Conservation (phyloP, 2,329 filamentous ascomycete species). For the Capronia americana region DNA sequence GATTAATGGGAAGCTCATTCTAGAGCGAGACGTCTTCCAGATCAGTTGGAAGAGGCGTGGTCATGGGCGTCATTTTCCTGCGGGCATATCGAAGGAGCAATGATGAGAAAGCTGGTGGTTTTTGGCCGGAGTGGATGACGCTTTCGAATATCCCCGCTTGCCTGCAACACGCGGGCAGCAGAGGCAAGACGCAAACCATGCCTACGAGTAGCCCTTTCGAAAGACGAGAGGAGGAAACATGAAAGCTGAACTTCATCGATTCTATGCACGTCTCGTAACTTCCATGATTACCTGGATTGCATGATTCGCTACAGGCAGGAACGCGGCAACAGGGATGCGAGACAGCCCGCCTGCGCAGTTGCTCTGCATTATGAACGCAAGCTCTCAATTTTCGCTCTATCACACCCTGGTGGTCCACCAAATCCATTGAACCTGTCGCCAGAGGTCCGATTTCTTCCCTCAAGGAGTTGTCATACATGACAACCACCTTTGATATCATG, state of each 20-base stretch:
- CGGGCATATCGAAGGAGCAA: background rate
- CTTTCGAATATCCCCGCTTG: background rate
- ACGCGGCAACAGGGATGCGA: background rate
- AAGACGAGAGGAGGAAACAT: background rate
- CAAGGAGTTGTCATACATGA: background rate
- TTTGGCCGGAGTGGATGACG: background rate
- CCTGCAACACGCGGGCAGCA: background rate
- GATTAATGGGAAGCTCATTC: background rate
- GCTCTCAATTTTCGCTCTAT: background rate
- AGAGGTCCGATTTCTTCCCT: background rate
- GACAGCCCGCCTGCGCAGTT: background rate
- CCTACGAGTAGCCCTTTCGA: background rate
- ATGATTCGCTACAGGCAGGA: background rate
- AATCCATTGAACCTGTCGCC: background rate
- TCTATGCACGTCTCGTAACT: background rate
- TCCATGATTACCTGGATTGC: background rate
- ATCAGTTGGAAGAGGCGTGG: background rate
- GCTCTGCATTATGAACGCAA: background rate
- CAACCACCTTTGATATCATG: background rate
- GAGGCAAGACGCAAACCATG: background rate
- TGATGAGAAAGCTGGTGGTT: background rate
- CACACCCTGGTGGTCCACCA: background rate
- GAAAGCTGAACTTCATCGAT: background rate
- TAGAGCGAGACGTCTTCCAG: background rate
- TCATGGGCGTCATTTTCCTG: background rate